Conservation (phyloP, 2,329 filamentous ascomycete species). For the Fusarium verticillioides region DNA sequence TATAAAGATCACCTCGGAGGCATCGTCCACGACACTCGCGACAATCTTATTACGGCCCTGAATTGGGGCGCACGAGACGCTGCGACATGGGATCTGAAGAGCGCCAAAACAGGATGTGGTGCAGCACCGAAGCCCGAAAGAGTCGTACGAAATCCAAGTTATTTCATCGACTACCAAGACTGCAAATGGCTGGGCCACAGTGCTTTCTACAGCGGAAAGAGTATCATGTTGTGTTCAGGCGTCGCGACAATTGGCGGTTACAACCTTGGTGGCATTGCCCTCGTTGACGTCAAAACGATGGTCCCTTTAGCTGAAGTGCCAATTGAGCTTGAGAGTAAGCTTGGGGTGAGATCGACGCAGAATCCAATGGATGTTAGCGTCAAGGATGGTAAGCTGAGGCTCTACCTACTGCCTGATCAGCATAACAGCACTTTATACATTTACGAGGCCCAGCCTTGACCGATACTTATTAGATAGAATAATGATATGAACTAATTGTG, state of each 20-base stretch:
- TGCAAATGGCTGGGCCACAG: slow-evolving; percentile 61
- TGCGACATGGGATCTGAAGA: slow-evolving; percentile 49
- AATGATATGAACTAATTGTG: neutral
- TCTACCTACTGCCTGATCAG: slow-evolving; percentile 61
- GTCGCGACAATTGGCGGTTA: slow-evolving; percentile 52
- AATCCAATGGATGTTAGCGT: slow-evolving; percentile 61
- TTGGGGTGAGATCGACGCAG: slow-evolving; percentile 56
- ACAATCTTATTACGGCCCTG: slow-evolving; percentile 52
- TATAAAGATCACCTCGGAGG: slow-evolving; percentile 59
- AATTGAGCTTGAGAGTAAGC: slow-evolving; percentile 53
- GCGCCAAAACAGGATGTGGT: slow-evolving; percentile 26
- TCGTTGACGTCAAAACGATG: slow-evolving; percentile 59
- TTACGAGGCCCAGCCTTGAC: slow-evolving; percentile 53
- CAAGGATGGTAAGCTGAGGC: slow-evolving; percentile 55
- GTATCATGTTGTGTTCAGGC: slow-evolving; percentile 61
- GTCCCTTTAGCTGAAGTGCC: slow-evolving; percentile 58
- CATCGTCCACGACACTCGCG: slow-evolving; percentile 54
- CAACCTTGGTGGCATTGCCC: slow-evolving; percentile 57
- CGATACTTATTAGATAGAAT: neutral
- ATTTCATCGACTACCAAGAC: slow-evolving; percentile 63
- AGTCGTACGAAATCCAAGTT: slow-evolving; percentile 52
- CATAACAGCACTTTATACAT: slow-evolving; percentile 58
- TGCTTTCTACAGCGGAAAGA: slow-evolving; percentile 48
- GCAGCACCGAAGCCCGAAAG: slow-evolving; percentile 26
- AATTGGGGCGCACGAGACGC: slow-evolving; percentile 60